A percentile compares a stretch with the other conserved stretches of the same genome.
phyloP scores from a whole-genome alignment of 345 rosid genomes.

The Clausena lansium region DNA sequence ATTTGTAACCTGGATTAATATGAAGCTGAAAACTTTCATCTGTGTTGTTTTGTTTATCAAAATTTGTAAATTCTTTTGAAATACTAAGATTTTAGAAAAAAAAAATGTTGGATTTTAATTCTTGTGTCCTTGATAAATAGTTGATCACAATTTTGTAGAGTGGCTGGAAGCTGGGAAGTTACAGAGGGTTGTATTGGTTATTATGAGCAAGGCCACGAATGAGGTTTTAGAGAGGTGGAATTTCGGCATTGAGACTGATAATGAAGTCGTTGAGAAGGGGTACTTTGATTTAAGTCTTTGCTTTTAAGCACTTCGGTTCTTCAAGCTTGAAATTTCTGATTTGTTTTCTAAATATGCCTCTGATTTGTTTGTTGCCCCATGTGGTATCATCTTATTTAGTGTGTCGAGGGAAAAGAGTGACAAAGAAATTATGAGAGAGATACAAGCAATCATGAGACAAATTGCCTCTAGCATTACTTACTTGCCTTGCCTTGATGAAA shows the following conservation, averaged over 20 bases:
- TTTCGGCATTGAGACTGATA: slow-evolving; percentile 82
- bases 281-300: slow-evolving; percentile 11
- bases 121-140: background rate
- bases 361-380: slow-evolving; percentile 7
- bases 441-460: slow-evolving; percentile 93
- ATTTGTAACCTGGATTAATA: background rate
- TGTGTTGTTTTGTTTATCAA: too few relatives aligned
- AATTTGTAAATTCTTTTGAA: background rate
- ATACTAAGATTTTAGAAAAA: background rate
- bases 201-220: slow-evolving; percentile 76
- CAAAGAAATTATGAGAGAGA: slow-evolving; percentile 95
- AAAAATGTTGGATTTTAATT: background rate
- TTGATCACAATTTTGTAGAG: slow-evolving; percentile 37
- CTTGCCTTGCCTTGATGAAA: slow-evolving; percentile 91
- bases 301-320: background rate
- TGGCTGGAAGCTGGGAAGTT: slow-evolving; percentile 92
- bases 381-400: slow-evolving; percentile 31
- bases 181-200: slow-evolving; percentile 82
- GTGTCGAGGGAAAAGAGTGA: slow-evolving; percentile 94
- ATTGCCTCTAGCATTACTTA: slow-evolving; percentile 93
- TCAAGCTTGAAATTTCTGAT: background rate
- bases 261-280: slow-evolving; percentile 86
- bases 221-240: slow-evolving; percentile 98
- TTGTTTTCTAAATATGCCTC: background rate
- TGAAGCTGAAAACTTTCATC: background rate